Evolutionary conservation across 108 stramenopile genomes (phyloP), one percentile per base, ranked within the genome.

Genomic region (Cyclotella baltica): DNA sequence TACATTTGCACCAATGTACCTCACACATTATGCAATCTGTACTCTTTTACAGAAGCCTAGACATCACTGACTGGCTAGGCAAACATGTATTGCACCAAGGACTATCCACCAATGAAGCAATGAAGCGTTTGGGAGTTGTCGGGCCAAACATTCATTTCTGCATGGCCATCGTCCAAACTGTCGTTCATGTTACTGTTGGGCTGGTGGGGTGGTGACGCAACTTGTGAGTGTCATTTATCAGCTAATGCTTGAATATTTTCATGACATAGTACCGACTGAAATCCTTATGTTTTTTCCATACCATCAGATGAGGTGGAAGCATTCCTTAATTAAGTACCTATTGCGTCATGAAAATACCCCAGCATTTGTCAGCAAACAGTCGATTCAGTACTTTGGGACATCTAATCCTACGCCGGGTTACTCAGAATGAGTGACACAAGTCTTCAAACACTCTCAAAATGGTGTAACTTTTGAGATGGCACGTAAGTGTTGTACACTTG

Each of bases 371-470:
- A 74, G 89, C n/a, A 64, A 76, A 15, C 78, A 77, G 43, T 68
- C 92, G 9, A 84, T 89, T 33, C 89, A 94, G 73, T 77, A 84
- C 50, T 83, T 90, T 59, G 88, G 87, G 15, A 83, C 85, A 51
- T 87, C 86, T 1, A 94, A 94, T 77, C 93, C 92, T 20, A 83
- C 88, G 0, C 92, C 92, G 16, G 46, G 83, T 19, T 86, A 87
- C 71, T 73, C 88, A 0, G 37, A 67, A n/a, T 67, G 70, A 34
- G 87, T 87, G 19, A 81, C 86, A 10, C 51, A 35, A 48, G 82
- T 86, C 6, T 88, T 83, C 70, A 76, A 50, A 48, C 73, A 29
- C 30, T 70, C 70, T 34, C 75, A 62, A 18, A 55, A 36, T n/a
- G 73, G 76, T 16, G 62, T 80, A 15, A 74, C 62, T 20, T 85